phyloP scores from a whole-genome alignment of 495 filamentous ascomycete species.

The Aspergillus cavernicola region DNA sequence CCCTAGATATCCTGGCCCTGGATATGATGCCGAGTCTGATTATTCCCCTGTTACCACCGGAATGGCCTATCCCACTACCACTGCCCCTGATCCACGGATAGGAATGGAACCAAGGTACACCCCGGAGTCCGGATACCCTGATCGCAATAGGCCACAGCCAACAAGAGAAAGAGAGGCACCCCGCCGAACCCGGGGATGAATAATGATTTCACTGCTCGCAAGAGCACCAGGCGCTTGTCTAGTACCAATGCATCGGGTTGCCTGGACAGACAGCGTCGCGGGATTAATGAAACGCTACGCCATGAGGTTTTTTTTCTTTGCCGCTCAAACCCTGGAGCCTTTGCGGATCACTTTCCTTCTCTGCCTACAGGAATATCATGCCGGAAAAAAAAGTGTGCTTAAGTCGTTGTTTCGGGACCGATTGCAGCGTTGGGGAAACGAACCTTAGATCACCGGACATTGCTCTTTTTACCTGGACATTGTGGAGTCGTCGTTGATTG shows the following conservation, averaged over 20 bases:
- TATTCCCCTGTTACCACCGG: slow-evolving; percentile 43
- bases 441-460: slow-evolving; percentile 21
- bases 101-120: slow-evolving; percentile 49
- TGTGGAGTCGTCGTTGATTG: slow-evolving; percentile 17
- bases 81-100: slow-evolving; percentile 46
- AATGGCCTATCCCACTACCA: slow-evolving; percentile 42
- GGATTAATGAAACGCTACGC: slow-evolving; percentile 21
- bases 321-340: slow-evolving; percentile 6
- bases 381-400: slow-evolving; percentile 23
- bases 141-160: slow-evolving; percentile 44
- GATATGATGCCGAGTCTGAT: slow-evolving; percentile 44
- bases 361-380: slow-evolving; percentile 16
- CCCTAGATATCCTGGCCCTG: slow-evolving; percentile 44
- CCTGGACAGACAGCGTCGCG: slow-evolving; percentile 14
- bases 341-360: slow-evolving; percentile 13
- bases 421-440: slow-evolving; percentile 19
- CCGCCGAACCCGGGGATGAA: slow-evolving; percentile 36
- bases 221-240: slow-evolving; percentile 3
- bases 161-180: slow-evolving; percentile 41
- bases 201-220: slow-evolving; percentile 15
- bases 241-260: slow-evolving; percentile 15
- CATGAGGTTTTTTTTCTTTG: slow-evolving; percentile 12
- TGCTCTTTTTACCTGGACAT: slow-evolving; percentile 20
- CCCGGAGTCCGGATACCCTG: slow-evolving; percentile 35
- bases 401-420: slow-evolving; percentile 18